Base-by-base conservation (phyloP, 2,329 filamentous ascomycete genomes). In the Aspergillus aculeatus region DNA sequence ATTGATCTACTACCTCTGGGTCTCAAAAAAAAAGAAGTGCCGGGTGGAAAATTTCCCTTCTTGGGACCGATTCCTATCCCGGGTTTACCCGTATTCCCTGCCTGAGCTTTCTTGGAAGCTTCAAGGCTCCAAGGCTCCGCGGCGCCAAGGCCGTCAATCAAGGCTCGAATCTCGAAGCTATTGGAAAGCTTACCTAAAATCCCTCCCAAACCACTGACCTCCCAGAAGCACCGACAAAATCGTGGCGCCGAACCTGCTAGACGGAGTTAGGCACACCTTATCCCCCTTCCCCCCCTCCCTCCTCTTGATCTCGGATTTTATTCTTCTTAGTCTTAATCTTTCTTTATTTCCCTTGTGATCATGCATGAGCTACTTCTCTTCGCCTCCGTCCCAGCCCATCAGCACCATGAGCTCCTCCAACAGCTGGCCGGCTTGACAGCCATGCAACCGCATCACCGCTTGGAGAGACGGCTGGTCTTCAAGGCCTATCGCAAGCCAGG, bases 351-450 rank as follows among this genome's bases (percentile, higher is more conserved):
- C 38, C 54, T 35, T 53, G 52, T 55, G 56, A 66, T 63, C 60
- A 87, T 88, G 85, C 84, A 88, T 73, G 85, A 88, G 77, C 79
- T 86, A 65, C 76, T 86, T 51, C 80, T 88, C 50, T 86, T 84
- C 74, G 84, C 83, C 67, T 82, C 84, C 68, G 80, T 88, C 58
- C 80, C 84, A 10, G 71, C 75, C 35, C 73, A 80, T 44, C 83
- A 85, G 68, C 84, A 87, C 77, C 77, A 83, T 69, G 84, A 85
- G 72, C 79, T 87, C 19, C 76, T 87, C 56, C 83, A 85, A 68
- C 84, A 88, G 66, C 78, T 89, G 50, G 82, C 85, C 44, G 86
- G 86, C 55, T 74, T 87, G 57, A 82, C 85, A 53, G 84, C 82
- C 66, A 85, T 85, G 80, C 85, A 86, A 69, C 86, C 86, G 44